Percentiles rank a stretch among this genome's conserved stretches.
Conservation (phyloP, 164 flowering plant genomes). For the Paratinospora sagittata region DNA sequence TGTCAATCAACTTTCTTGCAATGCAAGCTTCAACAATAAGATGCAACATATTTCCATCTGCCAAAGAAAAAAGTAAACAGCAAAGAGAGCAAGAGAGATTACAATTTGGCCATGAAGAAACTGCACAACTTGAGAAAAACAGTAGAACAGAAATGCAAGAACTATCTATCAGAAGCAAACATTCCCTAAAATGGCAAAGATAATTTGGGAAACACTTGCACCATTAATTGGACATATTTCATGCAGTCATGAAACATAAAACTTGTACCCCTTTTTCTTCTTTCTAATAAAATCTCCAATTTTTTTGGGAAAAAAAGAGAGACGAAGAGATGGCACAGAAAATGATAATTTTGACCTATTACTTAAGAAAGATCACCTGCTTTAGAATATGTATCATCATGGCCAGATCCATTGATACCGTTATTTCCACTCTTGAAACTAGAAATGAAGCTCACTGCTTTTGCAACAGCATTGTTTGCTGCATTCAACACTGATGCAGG, state of each 20-base stretch:
- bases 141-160: background rate
- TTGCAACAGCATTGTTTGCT: constrained; percentile 74
- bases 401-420: constrained; percentile 21
- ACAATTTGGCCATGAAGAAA: background rate
- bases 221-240: too few relatives aligned
- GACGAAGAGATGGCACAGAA: background rate
- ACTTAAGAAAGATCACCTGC: constrained; percentile 29
- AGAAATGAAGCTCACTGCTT: constrained; percentile 55
- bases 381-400: constrained; percentile 27
- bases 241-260: background rate
- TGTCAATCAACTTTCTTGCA: constrained; percentile 70
- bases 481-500: constrained; percentile 47
- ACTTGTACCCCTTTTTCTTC: background rate
- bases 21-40: constrained; percentile 97
- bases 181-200: background rate
- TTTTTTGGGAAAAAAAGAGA: background rate
- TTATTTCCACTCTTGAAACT: constrained; percentile 34
- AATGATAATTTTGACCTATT: background rate
- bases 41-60: constrained; percentile 86
- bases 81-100: background rate
- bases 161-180: background rate
- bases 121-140: too few relatives aligned
- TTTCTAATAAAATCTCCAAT: background rate
- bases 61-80: constrained; percentile 9
- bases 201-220: too few relatives aligned